A percentile compares a stretch with the other conserved stretches of the same genome.
Evolutionary conservation across 441 rosid species (phyloP).

Genomic region (Gossypium davidsonii): DNA sequence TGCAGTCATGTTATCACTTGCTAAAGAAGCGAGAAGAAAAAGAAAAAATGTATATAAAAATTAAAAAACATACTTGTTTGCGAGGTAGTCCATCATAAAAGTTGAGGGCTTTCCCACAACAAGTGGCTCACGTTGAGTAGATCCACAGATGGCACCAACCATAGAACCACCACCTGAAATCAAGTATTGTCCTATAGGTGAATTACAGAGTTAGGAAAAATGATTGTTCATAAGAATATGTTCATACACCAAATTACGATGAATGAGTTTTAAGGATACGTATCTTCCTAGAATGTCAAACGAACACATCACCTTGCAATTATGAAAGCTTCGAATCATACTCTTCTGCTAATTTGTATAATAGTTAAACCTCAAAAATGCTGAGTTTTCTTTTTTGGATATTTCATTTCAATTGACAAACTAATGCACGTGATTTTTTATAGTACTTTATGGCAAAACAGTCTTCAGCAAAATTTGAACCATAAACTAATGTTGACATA

Average conservation of each 20-base stretch:
- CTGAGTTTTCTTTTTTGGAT: no score
- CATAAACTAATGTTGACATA: no score
- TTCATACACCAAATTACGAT: background rate
- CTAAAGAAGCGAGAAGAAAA: background rate
- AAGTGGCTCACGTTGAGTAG: conserved; percentile 61
- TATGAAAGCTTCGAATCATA: background rate
- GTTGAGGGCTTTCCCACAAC: conserved; percentile 81
- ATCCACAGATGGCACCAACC: conserved; percentile 69
- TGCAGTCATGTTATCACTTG: background rate
- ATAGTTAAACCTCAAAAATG: background rate
- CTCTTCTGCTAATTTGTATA: background rate
- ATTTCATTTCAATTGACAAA: background rate
- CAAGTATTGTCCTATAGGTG: conserved; percentile 1
- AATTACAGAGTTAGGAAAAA: background rate
- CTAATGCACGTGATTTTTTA: no score
- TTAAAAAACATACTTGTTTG: conserved; percentile 53
- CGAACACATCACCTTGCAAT: background rate
- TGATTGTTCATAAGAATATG: background rate
- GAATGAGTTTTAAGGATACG: background rate
- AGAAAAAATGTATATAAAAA: background rate
- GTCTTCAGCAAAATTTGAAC: no score
- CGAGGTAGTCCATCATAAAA: conserved; percentile 79
- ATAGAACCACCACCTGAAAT: conserved; percentile 71
- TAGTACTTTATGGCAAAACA: no score
- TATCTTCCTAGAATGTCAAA: background rate